A percentile compares a stretch with the other conserved stretches of the same genome.
Conservation (phyloP, 176 grass and related monocot genomes). For the Musa acuminata region DNA sequence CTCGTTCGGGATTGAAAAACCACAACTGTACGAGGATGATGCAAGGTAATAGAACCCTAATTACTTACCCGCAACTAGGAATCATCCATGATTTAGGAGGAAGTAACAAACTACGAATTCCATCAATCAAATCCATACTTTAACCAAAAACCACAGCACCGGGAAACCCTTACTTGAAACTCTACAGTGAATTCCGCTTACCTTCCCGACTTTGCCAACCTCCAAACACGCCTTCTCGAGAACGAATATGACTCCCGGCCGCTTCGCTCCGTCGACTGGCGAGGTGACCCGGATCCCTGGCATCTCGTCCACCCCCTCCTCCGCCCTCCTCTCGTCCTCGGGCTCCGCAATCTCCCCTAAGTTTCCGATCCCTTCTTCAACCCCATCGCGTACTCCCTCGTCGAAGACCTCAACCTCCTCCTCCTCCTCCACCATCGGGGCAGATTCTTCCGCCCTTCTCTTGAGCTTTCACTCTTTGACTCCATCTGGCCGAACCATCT, state of each 20-base stretch:
- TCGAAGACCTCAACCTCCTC: constrained; percentile 17
- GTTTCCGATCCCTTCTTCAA: not conserved
- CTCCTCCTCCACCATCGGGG: constrained; percentile 5
- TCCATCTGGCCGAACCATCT: constrained; percentile 58
- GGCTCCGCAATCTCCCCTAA: not conserved
- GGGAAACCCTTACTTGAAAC: too few relatives aligned
- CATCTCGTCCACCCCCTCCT: not conserved
- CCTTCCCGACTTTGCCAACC: constrained; percentile 98
- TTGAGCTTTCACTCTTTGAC: constrained; percentile 60
- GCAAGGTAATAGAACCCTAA: too few relatives aligned
- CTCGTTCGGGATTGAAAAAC: too few relatives aligned
- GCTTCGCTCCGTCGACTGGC: constrained; percentile 33
- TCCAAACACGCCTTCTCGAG: constrained; percentile 86
- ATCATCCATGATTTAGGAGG: too few relatives aligned
- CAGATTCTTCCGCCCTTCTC: constrained; percentile 41
- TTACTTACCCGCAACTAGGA: too few relatives aligned
- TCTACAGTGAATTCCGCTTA: not conserved
- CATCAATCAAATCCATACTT: too few relatives aligned
- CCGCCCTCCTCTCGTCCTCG: constrained; percentile 1
- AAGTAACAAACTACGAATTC: too few relatives aligned
- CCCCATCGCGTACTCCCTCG: not conserved
- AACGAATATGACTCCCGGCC: constrained; percentile 66
- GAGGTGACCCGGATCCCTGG: constrained; percentile 49
- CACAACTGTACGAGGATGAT: too few relatives aligned
- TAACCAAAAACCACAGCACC: too few relatives aligned